These are phyloP conservation scores for Microbotryum violaceum DNA, from an alignment of 1,284 basidiomycete species.

Conservation along the genomic window DNA sequence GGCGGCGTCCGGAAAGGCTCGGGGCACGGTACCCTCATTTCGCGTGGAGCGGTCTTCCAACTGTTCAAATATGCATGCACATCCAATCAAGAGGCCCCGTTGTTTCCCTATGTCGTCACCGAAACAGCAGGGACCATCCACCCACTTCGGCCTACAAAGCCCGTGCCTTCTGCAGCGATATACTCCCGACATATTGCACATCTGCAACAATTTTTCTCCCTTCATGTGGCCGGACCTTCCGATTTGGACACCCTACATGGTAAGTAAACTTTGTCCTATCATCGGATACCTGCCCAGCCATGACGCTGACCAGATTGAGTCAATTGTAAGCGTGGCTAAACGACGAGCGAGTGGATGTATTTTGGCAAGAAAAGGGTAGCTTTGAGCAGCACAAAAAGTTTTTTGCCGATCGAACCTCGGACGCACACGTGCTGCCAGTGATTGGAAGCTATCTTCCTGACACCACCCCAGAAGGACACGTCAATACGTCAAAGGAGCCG, in stretches of 20 bases:
- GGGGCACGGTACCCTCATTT: not conserved
- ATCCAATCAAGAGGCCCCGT: slow-evolving; percentile 3
- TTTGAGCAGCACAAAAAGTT: slow-evolving; percentile 50
- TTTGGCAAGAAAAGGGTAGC: slow-evolving; percentile 51
- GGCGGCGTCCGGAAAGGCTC: too few species aligned
- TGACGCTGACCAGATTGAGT: too few species aligned
- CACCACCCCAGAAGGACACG: slow-evolving; percentile 17
- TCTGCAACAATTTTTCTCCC: slow-evolving; percentile 46
- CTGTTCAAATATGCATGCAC: slow-evolving; percentile 19
- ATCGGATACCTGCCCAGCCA: slow-evolving; percentile 44
- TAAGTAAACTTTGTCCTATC: not conserved
- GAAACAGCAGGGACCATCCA: slow-evolving; percentile 39
- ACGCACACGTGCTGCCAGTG: slow-evolving; percentile 47
- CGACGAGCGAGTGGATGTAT: slow-evolving; percentile 47
- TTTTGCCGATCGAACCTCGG: slow-evolving; percentile 42
- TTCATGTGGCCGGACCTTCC: slow-evolving; percentile 46
- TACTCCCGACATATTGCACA: slow-evolving; percentile 49
- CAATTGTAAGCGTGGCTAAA: slow-evolving; percentile 52
- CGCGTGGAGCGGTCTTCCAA: slow-evolving; percentile 26
- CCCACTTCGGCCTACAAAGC: slow-evolving; percentile 53
- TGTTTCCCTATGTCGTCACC: slow-evolving; percentile 19
- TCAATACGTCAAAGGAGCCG: slow-evolving; percentile 51
- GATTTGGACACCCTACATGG: not conserved
- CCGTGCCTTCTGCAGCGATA: slow-evolving; percentile 45
- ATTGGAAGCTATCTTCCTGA: slow-evolving; percentile 36